phyloP scores from a whole-genome alignment of 1,284 basidiomycete genomes.

The Heterobasidion annosum region DNA sequence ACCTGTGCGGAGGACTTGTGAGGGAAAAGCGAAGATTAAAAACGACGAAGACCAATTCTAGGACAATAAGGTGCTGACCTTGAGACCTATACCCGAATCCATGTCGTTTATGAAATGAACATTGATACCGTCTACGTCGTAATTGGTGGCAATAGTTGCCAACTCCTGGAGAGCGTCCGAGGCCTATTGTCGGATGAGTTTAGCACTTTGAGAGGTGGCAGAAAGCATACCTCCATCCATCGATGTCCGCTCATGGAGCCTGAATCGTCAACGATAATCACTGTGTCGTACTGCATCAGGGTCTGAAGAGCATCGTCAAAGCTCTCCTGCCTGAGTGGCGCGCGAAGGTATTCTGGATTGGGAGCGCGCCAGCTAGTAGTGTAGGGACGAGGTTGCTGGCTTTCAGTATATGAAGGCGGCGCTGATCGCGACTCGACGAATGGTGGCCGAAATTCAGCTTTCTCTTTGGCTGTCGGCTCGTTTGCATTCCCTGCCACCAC shows the following conservation, averaged over 20 bases:
- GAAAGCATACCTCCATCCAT: slow-evolving; percentile 35
- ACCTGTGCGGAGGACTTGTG: not conserved
- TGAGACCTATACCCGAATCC: not conserved
- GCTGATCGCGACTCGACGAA: not conserved
- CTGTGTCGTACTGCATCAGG: slow-evolving; percentile 38
- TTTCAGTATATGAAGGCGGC: not conserved
- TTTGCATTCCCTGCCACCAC: too few relatives aligned
- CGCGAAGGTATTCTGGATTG: slow-evolving; percentile 10
- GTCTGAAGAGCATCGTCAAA: slow-evolving; percentile 33
- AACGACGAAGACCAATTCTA: not conserved
- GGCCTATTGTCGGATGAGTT: slow-evolving; percentile 18
- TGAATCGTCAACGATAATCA: slow-evolving; percentile 52
- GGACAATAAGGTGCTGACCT: not conserved
- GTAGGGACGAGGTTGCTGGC: not conserved
- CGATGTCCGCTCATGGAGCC: slow-evolving; percentile 36
- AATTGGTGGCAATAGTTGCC: not conserved
- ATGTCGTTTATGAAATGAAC: not conserved
- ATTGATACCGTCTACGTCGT: not conserved
- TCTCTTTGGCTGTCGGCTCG: too few relatives aligned
- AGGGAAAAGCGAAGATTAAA: not conserved
- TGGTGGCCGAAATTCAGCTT: not conserved
- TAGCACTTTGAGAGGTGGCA: slow-evolving; percentile 21
- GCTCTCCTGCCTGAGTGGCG: slow-evolving; percentile 19
- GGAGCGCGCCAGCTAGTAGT: not conserved
- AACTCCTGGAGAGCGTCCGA: not conserved